Evolutionary conservation across 1,284 basidiomycete species (phyloP).

Genomic region (Exobasidium rhododendri): DNA sequence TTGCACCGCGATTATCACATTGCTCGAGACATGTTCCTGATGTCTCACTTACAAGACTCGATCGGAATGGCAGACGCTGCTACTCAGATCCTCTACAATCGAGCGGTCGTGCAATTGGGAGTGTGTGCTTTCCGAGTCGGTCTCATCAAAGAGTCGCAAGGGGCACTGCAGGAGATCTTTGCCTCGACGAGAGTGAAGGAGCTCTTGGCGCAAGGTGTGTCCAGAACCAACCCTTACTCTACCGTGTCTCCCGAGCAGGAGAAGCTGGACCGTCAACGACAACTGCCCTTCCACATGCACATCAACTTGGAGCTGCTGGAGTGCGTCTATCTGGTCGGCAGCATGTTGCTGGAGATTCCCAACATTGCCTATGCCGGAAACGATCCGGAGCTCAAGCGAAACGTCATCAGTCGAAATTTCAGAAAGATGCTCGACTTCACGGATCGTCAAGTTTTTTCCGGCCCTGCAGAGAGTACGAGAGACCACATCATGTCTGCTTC

Average conservation of each 20-base stretch:
- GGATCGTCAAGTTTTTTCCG: slow-evolving; percentile 94
- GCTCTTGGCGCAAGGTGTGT: slow-evolving; percentile 91
- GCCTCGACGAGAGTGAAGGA: slow-evolving; percentile 92
- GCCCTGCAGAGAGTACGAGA: slow-evolving; percentile 94
- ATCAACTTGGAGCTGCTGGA: slow-evolving; percentile 98
- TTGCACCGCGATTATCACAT: slow-evolving; percentile 95
- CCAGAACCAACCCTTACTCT: slow-evolving; percentile 77
- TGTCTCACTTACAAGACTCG: slow-evolving; percentile 97
- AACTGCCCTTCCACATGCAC: slow-evolving; percentile 99
- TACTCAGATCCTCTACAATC: slow-evolving; percentile 97
- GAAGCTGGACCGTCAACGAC: slow-evolving; percentile 88
- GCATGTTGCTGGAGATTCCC: slow-evolving; percentile 97
- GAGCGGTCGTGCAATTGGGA: slow-evolving; percentile 93
- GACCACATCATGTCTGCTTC: slow-evolving; percentile 99
- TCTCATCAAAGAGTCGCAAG: slow-evolving; percentile 88
- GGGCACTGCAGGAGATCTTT: slow-evolving; percentile 91
- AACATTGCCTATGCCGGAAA: slow-evolving; percentile 88
- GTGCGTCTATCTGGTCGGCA: slow-evolving; percentile 93
- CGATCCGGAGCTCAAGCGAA: slow-evolving; percentile 71
- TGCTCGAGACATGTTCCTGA: slow-evolving; percentile 94
- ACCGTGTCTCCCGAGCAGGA: slow-evolving; percentile 87
- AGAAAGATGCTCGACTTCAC: slow-evolving; percentile 92
- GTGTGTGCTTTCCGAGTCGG: slow-evolving; percentile 94
- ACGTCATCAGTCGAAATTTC: slow-evolving; percentile 91
- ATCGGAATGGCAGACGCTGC: slow-evolving; percentile 92